phyloP scores from a whole-genome alignment of 75 land plant species.

The Ceratopteris richardii region DNA sequence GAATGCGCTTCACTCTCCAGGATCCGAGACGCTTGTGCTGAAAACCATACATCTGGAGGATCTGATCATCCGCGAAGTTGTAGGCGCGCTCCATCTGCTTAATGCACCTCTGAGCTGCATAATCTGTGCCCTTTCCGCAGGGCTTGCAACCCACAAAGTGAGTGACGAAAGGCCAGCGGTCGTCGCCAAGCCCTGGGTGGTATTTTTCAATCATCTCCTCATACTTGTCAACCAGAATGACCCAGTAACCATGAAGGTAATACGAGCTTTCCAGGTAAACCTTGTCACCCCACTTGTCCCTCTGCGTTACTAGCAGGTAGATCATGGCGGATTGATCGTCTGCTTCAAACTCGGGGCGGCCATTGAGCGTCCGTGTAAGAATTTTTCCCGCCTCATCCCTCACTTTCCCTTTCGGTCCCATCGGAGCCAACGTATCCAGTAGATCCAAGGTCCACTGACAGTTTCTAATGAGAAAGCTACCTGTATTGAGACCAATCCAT shows the following conservation, averaged over 20 bases:
- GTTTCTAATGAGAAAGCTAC: slow-evolving; percentile 66
- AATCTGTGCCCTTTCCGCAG: slow-evolving; percentile 52
- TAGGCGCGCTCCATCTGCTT: slow-evolving; percentile 82
- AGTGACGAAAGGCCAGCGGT: slow-evolving; percentile 65
- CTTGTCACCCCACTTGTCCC: slow-evolving; percentile 41
- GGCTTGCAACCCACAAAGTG: slow-evolving; percentile 93
- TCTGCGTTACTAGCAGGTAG: slow-evolving; percentile 47
- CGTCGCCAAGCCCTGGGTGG: slow-evolving; percentile 80
- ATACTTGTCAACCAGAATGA: slow-evolving; percentile 60
- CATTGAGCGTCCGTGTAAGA: slow-evolving; percentile 48
- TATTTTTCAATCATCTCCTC: slow-evolving; percentile 73
- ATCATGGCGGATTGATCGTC: slow-evolving; percentile 73
- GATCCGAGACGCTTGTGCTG: slow-evolving; percentile 41
- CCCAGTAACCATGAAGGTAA: slow-evolving; percentile 72
- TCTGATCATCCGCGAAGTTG: slow-evolving; percentile 82
- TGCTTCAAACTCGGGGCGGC: slow-evolving; percentile 73
- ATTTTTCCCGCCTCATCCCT: slow-evolving; percentile 68
- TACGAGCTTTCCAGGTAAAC: slow-evolving; percentile 61
- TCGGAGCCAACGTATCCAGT: slow-evolving; percentile 76
- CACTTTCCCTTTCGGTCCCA: slow-evolving; percentile 67
- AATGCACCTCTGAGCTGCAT: slow-evolving; percentile 66
- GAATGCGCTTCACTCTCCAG: slow-evolving; percentile 54
- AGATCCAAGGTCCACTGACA: slow-evolving; percentile 86
- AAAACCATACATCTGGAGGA: slow-evolving; percentile 75
- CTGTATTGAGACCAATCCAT: slow-evolving; percentile 76